Evolutionary conservation across 192 early-diverging fungal species (phyloP), one percentile per base, ranked within the genome.

Genomic region (Coemansia sp.): DNA sequence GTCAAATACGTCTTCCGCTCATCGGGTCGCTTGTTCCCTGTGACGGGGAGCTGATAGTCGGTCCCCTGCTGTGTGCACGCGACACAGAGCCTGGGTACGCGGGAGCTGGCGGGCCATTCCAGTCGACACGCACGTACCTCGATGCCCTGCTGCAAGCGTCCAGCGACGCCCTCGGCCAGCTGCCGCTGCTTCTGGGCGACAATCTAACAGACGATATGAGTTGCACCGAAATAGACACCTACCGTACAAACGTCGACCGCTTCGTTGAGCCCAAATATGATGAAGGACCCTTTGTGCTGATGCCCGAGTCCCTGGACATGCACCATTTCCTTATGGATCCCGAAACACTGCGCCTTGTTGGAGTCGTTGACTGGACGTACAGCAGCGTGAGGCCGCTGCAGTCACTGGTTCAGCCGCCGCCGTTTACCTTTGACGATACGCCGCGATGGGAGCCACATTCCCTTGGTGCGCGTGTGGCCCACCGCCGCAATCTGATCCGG

Each of bases 401-500:
- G n/a, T 53, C 64, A 13, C 49, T 79, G 40, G 52, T 70, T 0
- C 77, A 79, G 58, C 60, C 77, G 29, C 77, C 77, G n/a, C 39
- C 77, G 0, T 79, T 79, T 26, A 48, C 58, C 2, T 79, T 79
- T 58, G 77, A 79, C 46, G 77, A 79, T n/a, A 64, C 77, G 29
- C 77, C 77, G 26, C 45, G 77, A 1, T 79, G 77, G 77, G 77
- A 79, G 53, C 77, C 77, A 5, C 42, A 48, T 6, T 52, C 21
- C 1, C 57, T 70, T 3, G 68, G 65, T 2, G 55, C 55, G 12
- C 71, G 77, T 1, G 8, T 67, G 60, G 59, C 71, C 15, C 49
- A 79, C n/a, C 58, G 77, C 0, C 71, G 77, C 2, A 79, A 79
- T 42, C 68, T 79, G 25, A 63, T 79, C 23, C 59, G 77, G 10